Conservation (phyloP, 352 stramenopile genomes). For the Detonula confervacea region DNA sequence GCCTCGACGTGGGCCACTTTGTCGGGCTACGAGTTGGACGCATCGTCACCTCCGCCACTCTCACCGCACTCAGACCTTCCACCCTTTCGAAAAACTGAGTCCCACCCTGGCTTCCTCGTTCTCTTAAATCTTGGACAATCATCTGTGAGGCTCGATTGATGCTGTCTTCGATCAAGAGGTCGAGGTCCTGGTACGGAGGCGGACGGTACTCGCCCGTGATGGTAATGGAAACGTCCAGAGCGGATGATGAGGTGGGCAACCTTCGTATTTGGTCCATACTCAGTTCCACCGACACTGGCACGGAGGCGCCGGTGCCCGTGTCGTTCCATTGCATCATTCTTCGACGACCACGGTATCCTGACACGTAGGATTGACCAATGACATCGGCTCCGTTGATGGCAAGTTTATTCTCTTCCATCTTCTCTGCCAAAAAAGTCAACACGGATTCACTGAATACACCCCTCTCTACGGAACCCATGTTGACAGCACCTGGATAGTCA, state of each 20-base stretch:
- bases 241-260: conserved; percentile 6
- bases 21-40: neutral
- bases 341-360: neutral
- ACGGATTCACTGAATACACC: neutral
- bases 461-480: neutral
- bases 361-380: neutral
- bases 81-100: conserved; percentile 12
- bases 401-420: conserved; percentile 18
- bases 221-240: conserved; percentile 14
- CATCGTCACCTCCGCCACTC: neutral
- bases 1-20: neutral
- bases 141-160: conserved; percentile 6
- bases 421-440: neutral
- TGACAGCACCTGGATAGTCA: neutral
- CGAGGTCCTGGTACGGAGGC: too few species aligned
- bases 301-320: too few species aligned
- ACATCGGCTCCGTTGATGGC: conserved; percentile 4
- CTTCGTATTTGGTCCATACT: neutral
- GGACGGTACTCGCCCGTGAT: conserved; percentile 22
- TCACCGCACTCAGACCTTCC: neutral
- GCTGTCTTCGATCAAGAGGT: conserved; percentile 5
- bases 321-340: neutral
- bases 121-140: conserved; percentile 1
- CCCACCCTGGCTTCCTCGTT: neutral
- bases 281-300: neutral